These are phyloP conservation scores for Sicyos edulis DNA, from an alignment of 306 rosid species.

Conservation along the genomic window DNA sequence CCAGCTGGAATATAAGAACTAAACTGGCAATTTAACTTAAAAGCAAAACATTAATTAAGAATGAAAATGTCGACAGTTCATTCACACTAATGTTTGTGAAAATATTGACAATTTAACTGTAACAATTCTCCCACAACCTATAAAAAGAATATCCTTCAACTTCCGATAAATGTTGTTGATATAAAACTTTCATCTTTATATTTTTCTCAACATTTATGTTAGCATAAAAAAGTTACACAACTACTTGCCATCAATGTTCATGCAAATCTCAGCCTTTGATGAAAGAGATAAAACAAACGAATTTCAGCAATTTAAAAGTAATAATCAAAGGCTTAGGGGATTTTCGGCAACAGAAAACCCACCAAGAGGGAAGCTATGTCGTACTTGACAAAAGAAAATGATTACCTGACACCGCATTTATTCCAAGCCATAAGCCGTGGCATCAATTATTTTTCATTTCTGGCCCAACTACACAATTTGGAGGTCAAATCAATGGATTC, in stretches of 20 bases:
- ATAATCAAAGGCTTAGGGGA: not conserved
- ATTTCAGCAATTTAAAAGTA: not conserved
- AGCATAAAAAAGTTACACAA: not conserved
- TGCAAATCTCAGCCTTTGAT: not conserved
- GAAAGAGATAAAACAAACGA: not conserved
- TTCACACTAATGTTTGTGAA: not conserved
- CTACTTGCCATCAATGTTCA: not conserved
- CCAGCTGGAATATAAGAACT: not conserved
- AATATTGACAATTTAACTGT: not conserved
- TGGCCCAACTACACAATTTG: slow-evolving; percentile 15
- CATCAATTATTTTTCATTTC: slow-evolving; percentile 17
- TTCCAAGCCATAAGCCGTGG: slow-evolving; percentile 19
- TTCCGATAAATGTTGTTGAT: not conserved
- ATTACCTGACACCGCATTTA: slow-evolving; percentile 20
- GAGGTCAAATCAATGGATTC: slow-evolving; percentile 21
- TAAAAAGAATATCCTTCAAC: too few relatives aligned
- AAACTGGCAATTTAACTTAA: not conserved
- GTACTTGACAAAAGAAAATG: slow-evolving; percentile 17
- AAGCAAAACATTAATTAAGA: not conserved
- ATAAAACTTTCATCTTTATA: not conserved
- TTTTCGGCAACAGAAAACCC: slow-evolving; percentile 12
- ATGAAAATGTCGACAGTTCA: not conserved
- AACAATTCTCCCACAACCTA: not conserved
- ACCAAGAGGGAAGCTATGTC: slow-evolving; percentile 18
- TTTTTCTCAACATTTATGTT: not conserved